Base-by-base conservation (phyloP, 2,329 filamentous ascomycete species). In the Oidium heveae region DNA sequence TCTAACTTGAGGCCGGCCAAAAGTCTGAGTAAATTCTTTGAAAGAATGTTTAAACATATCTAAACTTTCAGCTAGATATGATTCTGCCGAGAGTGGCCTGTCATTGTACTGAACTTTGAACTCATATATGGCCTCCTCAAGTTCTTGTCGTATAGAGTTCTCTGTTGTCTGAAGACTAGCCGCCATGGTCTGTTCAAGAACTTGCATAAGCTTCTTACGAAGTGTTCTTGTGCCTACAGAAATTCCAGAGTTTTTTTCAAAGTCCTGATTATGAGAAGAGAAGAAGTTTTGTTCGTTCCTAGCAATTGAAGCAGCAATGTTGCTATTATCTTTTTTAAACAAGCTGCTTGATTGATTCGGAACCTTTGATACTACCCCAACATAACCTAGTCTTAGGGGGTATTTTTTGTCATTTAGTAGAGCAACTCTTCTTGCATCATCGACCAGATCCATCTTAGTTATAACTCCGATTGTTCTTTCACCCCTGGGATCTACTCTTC, bases 41-140 rank as follows among this genome's bases (percentile, higher is more conserved):
- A 98, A 98, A 0, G 86, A 86, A 67, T 96, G 93, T 69, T 98
- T 98, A 74, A 98, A 96, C 20, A 82, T 81, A 66, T 98, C 91
- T 3, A 98, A 71, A 60, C 85, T 94, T 67, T 96, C 91, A 1
- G 91, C 91, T 41, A 98, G 76, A 65, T 98, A 98, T 4, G 89
- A 94, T 66, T 98, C 91, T 1, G 91, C 91, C 53, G 86, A 94
- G 37, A 98, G 72, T 1, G 89, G 86, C 7, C 91, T 80, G 66
- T 98, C 91, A 63, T 98, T 98, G 70, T 98, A 98, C 67, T 98
- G 93, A 5, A 98, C 91, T 67, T 98, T 98, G 74, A 94, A 98
- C 68, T 98, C 89, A 64, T 98, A 98, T 0, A 86, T 89, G 2
- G 91, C 88, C 68, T 98, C 91, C 63, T 95, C 89, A 0, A 98